Evolutionary conservation across 345 rosid species (phyloP).

Genomic region (Aquilaria malaccensis): DNA sequence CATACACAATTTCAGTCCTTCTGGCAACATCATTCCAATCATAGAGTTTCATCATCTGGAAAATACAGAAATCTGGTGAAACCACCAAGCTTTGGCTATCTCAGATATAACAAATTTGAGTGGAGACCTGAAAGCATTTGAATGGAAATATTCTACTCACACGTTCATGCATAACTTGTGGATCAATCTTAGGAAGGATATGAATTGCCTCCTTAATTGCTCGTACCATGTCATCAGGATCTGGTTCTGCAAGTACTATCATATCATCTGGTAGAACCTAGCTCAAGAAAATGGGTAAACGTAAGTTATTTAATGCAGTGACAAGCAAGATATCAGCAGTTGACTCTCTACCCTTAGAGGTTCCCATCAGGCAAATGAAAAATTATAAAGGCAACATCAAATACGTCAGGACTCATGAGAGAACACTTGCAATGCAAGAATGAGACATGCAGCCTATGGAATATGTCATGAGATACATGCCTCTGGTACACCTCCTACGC

Average conservation of each 20-base stretch:
- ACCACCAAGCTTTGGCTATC: slow-evolving; percentile 1
- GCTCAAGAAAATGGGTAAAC: slow-evolving; percentile 2
- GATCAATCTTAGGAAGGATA: slow-evolving; percentile 76
- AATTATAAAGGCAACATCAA: too few relatives aligned
- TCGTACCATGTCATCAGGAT: slow-evolving; percentile 85
- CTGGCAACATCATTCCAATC: slow-evolving; percentile 96
- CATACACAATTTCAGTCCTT: slow-evolving; percentile 88
- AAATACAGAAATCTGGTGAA: background rate
- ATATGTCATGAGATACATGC: slow-evolving; percentile 26
- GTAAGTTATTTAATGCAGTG: background rate
- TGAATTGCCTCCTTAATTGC: slow-evolving; percentile 74
- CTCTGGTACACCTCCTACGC: slow-evolving; percentile 98
- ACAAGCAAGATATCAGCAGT: too few relatives aligned
- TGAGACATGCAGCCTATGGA: background rate
- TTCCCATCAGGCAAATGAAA: background rate
- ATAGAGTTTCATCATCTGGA: slow-evolving; percentile 74
- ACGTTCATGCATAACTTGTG: slow-evolving; percentile 80
- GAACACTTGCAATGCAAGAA: too few relatives aligned
- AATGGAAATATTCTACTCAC: slow-evolving; percentile 29
- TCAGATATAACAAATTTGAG: background rate
- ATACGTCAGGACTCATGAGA: too few relatives aligned
- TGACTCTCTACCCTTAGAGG: background rate
- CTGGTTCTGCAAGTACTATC: slow-evolving; percentile 94
- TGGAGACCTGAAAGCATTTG: background rate
- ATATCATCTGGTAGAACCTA: slow-evolving; percentile 97